These are phyloP conservation scores for Senna tora DNA, from an alignment of 306 rosid species.

Conservation along the genomic window DNA sequence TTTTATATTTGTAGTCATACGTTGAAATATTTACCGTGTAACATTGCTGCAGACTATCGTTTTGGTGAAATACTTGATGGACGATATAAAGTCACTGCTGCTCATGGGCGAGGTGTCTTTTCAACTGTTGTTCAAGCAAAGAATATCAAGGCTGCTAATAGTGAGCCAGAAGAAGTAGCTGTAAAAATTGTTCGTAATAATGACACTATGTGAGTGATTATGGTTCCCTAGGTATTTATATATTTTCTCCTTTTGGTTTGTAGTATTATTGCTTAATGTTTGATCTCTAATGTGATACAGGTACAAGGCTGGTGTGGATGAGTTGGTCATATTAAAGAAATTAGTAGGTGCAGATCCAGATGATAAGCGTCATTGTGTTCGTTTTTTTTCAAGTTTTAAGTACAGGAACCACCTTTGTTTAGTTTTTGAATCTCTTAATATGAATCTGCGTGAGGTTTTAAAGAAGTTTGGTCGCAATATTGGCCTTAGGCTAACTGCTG, in stretches of 20 bases:
- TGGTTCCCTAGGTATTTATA: constrained; percentile 25
- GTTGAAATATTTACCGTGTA: constrained; percentile 28
- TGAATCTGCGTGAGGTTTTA: constrained; percentile 99
- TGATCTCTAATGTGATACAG: constrained; percentile 48
- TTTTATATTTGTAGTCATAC: background rate
- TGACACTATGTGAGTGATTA: constrained; percentile 82
- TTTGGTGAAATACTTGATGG: constrained; percentile 95
- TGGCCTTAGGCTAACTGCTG: constrained; percentile 97
- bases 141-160: too few species aligned
- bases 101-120: constrained; percentile 97
- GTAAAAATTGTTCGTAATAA: constrained; percentile 46
- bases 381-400: constrained; percentile 94
- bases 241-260: constrained; percentile 6
- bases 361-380: constrained; percentile 99
- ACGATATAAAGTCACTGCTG: constrained; percentile 88
- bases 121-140: constrained; percentile 64
- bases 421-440: constrained; percentile 99
- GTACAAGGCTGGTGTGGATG: constrained; percentile 99
- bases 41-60: constrained; percentile 64
- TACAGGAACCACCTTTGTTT: constrained; percentile 98
- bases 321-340: constrained; percentile 87
- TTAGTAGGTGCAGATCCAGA: constrained; percentile 99
- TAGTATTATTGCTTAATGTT: constrained; percentile 24
- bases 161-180: too few species aligned
- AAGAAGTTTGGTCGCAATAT: constrained; percentile 99